Conservation (phyloP, 768 basidiomycete species). For the Austroboletus festivus region DNA sequence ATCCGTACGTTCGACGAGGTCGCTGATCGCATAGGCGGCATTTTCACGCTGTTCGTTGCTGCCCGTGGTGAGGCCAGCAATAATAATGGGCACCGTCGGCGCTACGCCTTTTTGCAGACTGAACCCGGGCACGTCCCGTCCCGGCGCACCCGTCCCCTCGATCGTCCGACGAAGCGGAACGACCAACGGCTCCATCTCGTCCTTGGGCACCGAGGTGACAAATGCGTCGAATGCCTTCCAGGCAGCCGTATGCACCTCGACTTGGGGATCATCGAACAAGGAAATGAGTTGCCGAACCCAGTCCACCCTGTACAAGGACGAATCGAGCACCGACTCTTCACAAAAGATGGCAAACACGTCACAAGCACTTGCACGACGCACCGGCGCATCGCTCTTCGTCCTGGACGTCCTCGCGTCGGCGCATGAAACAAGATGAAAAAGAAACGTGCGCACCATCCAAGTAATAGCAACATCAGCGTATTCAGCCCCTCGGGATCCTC, state of each 20-base stretch:
- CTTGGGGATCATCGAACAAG: constrained; percentile 73
- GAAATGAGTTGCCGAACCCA: constrained; percentile 91
- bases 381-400: constrained; percentile 73
- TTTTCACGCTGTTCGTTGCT: constrained; percentile 95
- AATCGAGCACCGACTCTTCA: constrained; percentile 76
- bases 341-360: constrained; percentile 80
- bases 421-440: neutral
- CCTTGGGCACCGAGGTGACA: constrained; percentile 87
- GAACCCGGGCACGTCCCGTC: constrained; percentile 80
- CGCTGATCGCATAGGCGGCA: constrained; percentile 94
- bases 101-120: constrained; percentile 79
- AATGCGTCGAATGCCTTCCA: constrained; percentile 82
- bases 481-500: constrained; percentile 86
- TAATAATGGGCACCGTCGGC: constrained; percentile 81
- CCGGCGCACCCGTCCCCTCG: constrained; percentile 79
- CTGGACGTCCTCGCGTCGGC: constrained; percentile 34
- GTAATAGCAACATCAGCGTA: constrained; percentile 80
- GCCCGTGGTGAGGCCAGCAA: constrained; percentile 90
- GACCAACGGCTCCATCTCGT: constrained; percentile 87
- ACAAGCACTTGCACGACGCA: constrained; percentile 75
- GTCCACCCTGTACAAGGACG: constrained; percentile 83
- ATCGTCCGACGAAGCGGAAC: constrained; percentile 86
- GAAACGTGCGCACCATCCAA: constrained; percentile 69
- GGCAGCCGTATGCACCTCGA: constrained; percentile 76
- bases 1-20: constrained; percentile 88